A percentile compares a stretch with the other conserved stretches of the same genome.
Conservation (phyloP, 768 basidiomycete genomes). For the Suillus subaureus region DNA sequence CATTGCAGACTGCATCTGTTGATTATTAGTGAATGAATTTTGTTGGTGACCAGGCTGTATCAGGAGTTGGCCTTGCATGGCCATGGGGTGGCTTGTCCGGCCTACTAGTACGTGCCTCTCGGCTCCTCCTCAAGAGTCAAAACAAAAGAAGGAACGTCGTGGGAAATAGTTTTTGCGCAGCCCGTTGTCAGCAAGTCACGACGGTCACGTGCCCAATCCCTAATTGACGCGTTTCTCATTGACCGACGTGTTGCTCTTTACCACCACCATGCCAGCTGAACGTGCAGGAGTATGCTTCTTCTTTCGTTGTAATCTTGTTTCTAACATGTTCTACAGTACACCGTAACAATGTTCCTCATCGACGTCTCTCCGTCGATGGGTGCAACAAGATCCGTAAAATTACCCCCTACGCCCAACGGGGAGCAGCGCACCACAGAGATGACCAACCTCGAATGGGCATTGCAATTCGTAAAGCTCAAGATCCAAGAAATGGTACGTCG, state of each 20-base stretch:
- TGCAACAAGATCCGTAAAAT: constrained; percentile 54
- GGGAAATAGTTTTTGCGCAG: not conserved
- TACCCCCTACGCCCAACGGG: constrained; percentile 54
- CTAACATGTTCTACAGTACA: constrained; percentile 54
- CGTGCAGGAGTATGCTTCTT: constrained; percentile 67
- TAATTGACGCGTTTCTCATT: constrained; percentile 9
- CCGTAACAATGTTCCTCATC: constrained; percentile 86
- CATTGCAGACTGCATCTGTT: constrained; percentile 15
- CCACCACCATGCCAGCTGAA: constrained; percentile 68
- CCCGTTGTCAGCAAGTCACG: constrained; percentile 5
- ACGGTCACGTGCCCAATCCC: constrained; percentile 4
- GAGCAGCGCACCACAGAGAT: constrained; percentile 56
- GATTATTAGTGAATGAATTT: constrained; percentile 16
- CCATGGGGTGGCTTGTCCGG: constrained; percentile 8
- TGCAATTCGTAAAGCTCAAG: constrained; percentile 89
- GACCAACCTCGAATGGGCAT: constrained; percentile 77
- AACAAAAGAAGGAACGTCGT: constrained; percentile 1
- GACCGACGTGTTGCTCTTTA: not conserved
- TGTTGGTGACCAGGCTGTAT: constrained; percentile 19
- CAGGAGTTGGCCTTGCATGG: constrained; percentile 21
- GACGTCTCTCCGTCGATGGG: constrained; percentile 91
- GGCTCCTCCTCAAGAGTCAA: constrained; percentile 2
- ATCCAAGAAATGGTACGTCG: constrained; percentile 77
- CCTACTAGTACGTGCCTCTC: constrained; percentile 4
- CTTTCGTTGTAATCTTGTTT: not conserved